A percentile compares a stretch with the other conserved stretches of the same genome.
Evolutionary conservation across 805 yeast species (phyloP).

Genomic region (Wickerhamiella kurtzmanii): DNA sequence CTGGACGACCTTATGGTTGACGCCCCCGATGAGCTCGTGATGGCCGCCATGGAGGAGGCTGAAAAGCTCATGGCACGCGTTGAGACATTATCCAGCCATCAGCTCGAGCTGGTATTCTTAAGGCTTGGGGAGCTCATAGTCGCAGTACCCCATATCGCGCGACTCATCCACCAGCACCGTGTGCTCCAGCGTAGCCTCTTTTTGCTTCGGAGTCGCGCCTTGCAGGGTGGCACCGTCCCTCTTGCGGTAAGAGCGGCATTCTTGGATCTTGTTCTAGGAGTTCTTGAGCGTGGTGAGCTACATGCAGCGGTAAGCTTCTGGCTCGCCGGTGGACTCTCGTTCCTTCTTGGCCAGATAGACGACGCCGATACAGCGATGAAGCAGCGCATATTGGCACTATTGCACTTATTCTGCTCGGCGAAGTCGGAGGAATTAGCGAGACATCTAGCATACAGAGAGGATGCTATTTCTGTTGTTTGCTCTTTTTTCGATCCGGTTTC

Average conservation of each 20-base stretch:
- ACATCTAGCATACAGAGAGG: conserved; percentile 16
- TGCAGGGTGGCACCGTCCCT: background rate
- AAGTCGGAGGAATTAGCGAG: conserved; percentile 8
- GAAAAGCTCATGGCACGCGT: conserved; percentile 7
- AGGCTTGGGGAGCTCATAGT: conserved; percentile 16
- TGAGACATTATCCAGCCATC: conserved; percentile 2
- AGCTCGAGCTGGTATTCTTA: conserved; percentile 8
- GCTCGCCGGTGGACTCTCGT: conserved; percentile 18
- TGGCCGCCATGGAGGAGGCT: conserved; percentile 17
- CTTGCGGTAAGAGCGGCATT: conserved; percentile 6
- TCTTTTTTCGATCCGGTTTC: conserved; percentile 4
- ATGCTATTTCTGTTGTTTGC: conserved; percentile 12
- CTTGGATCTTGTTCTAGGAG: conserved; percentile 11
- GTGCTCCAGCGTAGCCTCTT: conserved; percentile 9
- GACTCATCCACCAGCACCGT: conserved; percentile 9
- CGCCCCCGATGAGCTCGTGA: conserved; percentile 13
- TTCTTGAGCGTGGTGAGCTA: conserved; percentile 8
- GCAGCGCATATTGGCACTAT: conserved; percentile 5
- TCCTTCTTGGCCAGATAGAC: conserved; percentile 12
- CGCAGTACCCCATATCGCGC: conserved; percentile 15
- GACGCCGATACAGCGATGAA: background rate
- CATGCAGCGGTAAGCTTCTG: conserved; percentile 15
- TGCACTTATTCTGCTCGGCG: conserved; percentile 4
- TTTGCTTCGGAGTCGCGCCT: background rate
- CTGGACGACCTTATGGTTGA: conserved; percentile 30